phyloP scores from a whole-genome alignment of 768 basidiomycete genomes.

The Boletus tomentosulus region DNA sequence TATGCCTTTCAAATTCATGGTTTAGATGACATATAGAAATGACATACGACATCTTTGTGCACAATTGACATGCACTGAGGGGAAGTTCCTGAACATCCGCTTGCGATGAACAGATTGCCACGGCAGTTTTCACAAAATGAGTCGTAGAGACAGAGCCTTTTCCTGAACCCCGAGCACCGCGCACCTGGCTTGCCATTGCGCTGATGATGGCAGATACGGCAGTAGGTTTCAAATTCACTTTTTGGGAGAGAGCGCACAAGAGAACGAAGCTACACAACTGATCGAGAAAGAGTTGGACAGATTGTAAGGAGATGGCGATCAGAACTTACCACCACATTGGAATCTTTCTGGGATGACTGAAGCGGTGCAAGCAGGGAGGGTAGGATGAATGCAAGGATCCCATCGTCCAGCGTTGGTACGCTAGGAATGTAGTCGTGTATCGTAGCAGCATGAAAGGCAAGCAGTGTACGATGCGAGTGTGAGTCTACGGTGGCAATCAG shows the following conservation, averaged over 20 bases:
- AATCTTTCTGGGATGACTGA: constrained; percentile 44
- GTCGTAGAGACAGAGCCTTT: constrained; percentile 40
- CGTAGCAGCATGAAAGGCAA: constrained; percentile 78
- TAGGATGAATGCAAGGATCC: constrained; percentile 58
- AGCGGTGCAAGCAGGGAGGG: constrained; percentile 62
- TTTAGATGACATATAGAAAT: neutral
- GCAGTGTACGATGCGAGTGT: constrained; percentile 60
- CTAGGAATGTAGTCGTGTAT: constrained; percentile 75
- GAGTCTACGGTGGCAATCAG: constrained; percentile 26
- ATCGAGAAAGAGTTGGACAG: neutral
- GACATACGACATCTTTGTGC: constrained; percentile 47
- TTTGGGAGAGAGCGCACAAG: constrained; percentile 64
- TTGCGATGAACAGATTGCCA: constrained; percentile 66
- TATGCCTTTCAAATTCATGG: neutral
- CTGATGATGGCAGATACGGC: constrained; percentile 58
- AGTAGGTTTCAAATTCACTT: constrained; percentile 51
- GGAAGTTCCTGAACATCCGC: constrained; percentile 47
- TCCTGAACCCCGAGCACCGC: constrained; percentile 15
- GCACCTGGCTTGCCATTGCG: constrained; percentile 49
- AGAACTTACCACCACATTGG: constrained; percentile 43
- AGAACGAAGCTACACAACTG: constrained; percentile 75
- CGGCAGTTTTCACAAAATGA: constrained; percentile 61
- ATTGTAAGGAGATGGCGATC: neutral
- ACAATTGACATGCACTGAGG: constrained; percentile 38
- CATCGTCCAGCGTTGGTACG: constrained; percentile 56